Conservation (phyloP, 2,329 filamentous ascomycete genomes). For the Neofusicoccum sp. region DNA sequence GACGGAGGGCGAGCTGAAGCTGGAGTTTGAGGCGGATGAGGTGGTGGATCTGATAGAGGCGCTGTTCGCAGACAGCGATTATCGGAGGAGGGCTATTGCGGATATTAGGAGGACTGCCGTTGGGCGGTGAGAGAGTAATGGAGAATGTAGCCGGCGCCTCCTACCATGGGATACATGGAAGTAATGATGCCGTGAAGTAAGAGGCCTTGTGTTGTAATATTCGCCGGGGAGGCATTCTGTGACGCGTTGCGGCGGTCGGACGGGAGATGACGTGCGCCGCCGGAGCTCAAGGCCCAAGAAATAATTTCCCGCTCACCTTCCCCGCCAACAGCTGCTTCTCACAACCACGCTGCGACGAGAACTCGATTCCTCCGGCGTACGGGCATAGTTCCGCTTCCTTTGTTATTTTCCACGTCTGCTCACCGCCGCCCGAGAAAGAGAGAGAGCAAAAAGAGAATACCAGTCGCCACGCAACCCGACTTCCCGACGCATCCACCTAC, state of each 20-base stretch:
- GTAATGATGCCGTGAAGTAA: background rate
- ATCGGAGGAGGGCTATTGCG: slow-evolving; percentile 56
- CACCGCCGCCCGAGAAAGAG: background rate
- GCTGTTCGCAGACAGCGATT: slow-evolving; percentile 62
- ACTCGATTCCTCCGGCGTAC: background rate
- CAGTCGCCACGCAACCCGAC: no score
- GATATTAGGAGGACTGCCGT: slow-evolving; percentile 48
- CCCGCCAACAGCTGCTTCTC: background rate
- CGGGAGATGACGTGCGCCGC: background rate
- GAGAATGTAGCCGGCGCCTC: no score
- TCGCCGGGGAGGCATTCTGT: background rate
- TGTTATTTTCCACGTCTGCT: no score
- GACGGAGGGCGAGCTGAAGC: slow-evolving; percentile 61
- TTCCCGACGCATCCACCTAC: no score
- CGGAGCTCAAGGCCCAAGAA: background rate
- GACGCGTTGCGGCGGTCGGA: no score
- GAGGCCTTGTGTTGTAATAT: background rate
- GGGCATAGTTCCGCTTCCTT: background rate
- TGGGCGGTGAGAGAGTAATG: background rate
- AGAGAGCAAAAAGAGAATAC: background rate
- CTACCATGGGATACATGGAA: background rate
- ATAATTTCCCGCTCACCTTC: background rate
- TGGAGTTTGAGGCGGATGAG: slow-evolving; percentile 62
- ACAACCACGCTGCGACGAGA: background rate
- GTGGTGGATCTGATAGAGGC: slow-evolving; percentile 63